Conservation (phyloP, 768 basidiomycete genomes). For the Macrolepiota dolichaula region DNA sequence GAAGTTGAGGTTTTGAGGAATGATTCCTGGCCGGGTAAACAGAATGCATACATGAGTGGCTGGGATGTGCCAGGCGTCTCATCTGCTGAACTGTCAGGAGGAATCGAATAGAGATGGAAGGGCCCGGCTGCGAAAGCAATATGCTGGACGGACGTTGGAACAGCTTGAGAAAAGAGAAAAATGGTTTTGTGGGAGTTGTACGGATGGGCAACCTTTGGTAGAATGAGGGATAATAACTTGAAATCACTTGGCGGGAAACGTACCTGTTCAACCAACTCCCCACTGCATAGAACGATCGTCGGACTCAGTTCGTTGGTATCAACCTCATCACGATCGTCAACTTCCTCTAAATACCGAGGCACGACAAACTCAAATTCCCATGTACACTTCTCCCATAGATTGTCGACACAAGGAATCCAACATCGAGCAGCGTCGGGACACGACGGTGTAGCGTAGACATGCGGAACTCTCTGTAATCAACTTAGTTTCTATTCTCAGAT, state of each 20-base stretch:
- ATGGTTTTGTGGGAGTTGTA: slow-evolving; percentile 92
- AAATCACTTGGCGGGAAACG: slow-evolving; percentile 17
- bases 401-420: slow-evolving; percentile 98
- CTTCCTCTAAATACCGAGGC: slow-evolving; percentile 75
- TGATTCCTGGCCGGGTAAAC: slow-evolving; percentile 83
- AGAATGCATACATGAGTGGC: slow-evolving; percentile 86
- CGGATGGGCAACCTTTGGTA: slow-evolving; percentile 80
- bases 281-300: slow-evolving; percentile 89
- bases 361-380: slow-evolving; percentile 99
- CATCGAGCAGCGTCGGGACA: slow-evolving; percentile 91
- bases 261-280: slow-evolving; percentile 93
- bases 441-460: slow-evolving; percentile 86
- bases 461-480: slow-evolving; percentile 74
- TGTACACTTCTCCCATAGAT: slow-evolving; percentile 92
- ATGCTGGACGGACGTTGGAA: slow-evolving; percentile 92
- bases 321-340: slow-evolving; percentile 44
- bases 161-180: slow-evolving; percentile 85
- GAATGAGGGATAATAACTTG: slow-evolving; percentile 5
- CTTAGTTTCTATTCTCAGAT: slow-evolving; percentile 5
- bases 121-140: slow-evolving; percentile 95
- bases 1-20: slow-evolving; percentile 66
- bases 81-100: slow-evolving; percentile 55
- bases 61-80: slow-evolving; percentile 63
- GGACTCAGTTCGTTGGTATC: slow-evolving; percentile 55
- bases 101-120: slow-evolving; percentile 75